These are phyloP conservation scores for Phascolomyces articulosus DNA, from an alignment of 371 early-diverging fungal species.

Conservation along the genomic window DNA sequence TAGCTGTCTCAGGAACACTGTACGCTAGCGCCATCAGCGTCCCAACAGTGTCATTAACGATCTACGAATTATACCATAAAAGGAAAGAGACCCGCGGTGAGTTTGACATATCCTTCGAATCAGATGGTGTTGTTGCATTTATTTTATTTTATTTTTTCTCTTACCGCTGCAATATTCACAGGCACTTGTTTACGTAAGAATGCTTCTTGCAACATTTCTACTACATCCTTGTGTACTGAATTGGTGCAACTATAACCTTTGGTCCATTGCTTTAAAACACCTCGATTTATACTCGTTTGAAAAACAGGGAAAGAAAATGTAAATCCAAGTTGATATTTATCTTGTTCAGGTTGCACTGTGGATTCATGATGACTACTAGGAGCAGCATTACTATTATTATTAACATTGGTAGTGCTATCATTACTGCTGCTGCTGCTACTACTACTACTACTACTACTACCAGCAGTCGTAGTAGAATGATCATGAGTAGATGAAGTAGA, in stretches of 20 bases:
- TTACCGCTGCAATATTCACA: slow-evolving; percentile 78
- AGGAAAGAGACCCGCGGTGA: background rate
- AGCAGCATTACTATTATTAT: too few relatives aligned
- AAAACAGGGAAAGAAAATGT: slow-evolving; percentile 94
- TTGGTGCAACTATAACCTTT: slow-evolving; percentile 87
- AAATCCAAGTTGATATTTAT: slow-evolving; percentile 71
- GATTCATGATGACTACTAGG: too few relatives aligned
- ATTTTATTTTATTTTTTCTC: background rate
- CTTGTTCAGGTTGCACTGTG: too few relatives aligned
- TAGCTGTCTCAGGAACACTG: slow-evolving; percentile 74
- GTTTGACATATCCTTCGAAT: background rate
- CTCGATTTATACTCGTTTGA: slow-evolving; percentile 80
- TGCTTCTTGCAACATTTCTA: slow-evolving; percentile 84
- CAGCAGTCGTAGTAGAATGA: too few relatives aligned
- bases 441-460: too few relatives aligned
- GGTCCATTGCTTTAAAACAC: slow-evolving; percentile 90
- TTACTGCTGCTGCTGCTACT: background rate
- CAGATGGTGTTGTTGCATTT: background rate
- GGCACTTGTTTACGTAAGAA: slow-evolving; percentile 76
- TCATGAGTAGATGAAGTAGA: too few relatives aligned
- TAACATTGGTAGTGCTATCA: background rate
- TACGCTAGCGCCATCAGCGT: slow-evolving; percentile 91
- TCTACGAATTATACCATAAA: slow-evolving; percentile 20
- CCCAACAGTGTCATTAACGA: slow-evolving; percentile 97
- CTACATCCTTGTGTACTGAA: slow-evolving; percentile 77